Conservation (phyloP, 129 eudicot genomes). For the Flaveria brownii region DNA sequence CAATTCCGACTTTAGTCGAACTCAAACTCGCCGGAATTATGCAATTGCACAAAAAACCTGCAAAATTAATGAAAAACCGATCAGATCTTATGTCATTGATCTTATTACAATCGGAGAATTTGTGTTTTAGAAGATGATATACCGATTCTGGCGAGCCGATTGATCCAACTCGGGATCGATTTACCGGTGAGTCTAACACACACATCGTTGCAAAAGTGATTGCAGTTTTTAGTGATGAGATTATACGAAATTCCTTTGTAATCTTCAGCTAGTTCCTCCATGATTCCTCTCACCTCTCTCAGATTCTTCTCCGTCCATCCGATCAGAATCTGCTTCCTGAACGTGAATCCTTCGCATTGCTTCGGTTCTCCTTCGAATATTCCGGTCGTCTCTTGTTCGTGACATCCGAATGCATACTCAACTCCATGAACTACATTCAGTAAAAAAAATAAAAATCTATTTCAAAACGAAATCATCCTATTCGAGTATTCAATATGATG, state of each 20-base stretch:
- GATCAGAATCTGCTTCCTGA: slow-evolving; percentile 64
- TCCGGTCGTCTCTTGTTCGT: slow-evolving; percentile 76
- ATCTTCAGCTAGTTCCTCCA: slow-evolving; percentile 67
- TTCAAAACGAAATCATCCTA: not conserved
- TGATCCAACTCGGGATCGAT: slow-evolving; percentile 83
- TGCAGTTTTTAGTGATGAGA: slow-evolving; percentile 80
- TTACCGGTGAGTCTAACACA: slow-evolving; percentile 68
- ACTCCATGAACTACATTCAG: slow-evolving; percentile 70
- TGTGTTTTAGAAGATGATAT: slow-evolving; percentile 12
- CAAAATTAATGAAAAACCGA: slow-evolving; percentile 7
- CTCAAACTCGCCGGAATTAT: slow-evolving; percentile 68
- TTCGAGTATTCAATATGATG: not conserved
- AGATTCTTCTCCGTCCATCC: slow-evolving; percentile 72
- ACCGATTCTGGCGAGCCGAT: slow-evolving; percentile 92
- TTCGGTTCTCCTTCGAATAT: slow-evolving; percentile 86
- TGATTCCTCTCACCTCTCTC: slow-evolving; percentile 52
- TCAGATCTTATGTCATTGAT: not conserved
- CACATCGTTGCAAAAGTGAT: slow-evolving; percentile 86
- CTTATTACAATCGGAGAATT: not conserved
- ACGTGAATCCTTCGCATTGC: slow-evolving; percentile 77
- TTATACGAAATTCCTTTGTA: slow-evolving; percentile 83
- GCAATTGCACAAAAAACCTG: slow-evolving; percentile 76
- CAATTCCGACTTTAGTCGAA: slow-evolving; percentile 61
- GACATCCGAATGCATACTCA: slow-evolving; percentile 93
- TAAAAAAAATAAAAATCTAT: not conserved